Evolutionary conservation across 371 early-diverging fungal genomes (phyloP).

Genomic region (Mortierella sp.): DNA sequence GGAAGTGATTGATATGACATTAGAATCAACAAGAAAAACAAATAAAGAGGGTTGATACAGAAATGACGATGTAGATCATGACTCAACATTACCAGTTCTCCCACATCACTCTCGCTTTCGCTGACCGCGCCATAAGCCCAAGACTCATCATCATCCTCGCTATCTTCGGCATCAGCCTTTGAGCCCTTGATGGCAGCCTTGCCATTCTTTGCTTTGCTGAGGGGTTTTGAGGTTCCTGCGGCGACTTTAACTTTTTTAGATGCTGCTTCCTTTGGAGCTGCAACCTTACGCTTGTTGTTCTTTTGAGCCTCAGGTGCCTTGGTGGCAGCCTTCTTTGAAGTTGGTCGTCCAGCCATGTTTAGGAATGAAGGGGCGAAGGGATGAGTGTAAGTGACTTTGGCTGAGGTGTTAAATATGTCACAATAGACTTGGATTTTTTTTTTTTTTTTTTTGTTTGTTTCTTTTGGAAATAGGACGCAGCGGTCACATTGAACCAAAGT

Average conservation of each 20-base stretch:
- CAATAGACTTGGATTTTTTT: neutral
- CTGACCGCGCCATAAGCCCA: constrained; percentile 56
- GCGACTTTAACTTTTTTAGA: constrained; percentile 38
- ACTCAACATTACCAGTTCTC: constrained; percentile 35
- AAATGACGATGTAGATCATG: neutral
- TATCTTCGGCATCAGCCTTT: constrained; percentile 26
- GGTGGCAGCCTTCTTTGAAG: constrained; percentile 28
- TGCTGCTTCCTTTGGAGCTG: constrained; percentile 8
- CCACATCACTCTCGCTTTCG: constrained; percentile 51
- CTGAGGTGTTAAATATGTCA: constrained; percentile 8
- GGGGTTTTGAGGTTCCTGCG: constrained; percentile 12
- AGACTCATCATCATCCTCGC: constrained; percentile 55
- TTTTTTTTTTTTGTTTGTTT: constrained; percentile 28
- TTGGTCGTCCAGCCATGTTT: constrained; percentile 45
- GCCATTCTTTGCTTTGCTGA: constrained; percentile 25
- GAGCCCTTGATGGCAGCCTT: constrained; percentile 21
- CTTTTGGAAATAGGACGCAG: neutral
- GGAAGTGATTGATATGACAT: neutral
- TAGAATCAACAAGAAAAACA: neutral
- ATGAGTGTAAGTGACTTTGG: constrained; percentile 1
- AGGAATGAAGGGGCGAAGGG: constrained; percentile 2
- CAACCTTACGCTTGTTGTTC: constrained; percentile 48
- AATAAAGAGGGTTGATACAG: neutral
- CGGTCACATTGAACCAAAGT: neutral
- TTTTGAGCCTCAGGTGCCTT: constrained; percentile 34